Evolutionary conservation across 495 filamentous ascomycete genomes (phyloP), one percentile per base, ranked within the genome.

Genomic region (Poronia punctata): DNA sequence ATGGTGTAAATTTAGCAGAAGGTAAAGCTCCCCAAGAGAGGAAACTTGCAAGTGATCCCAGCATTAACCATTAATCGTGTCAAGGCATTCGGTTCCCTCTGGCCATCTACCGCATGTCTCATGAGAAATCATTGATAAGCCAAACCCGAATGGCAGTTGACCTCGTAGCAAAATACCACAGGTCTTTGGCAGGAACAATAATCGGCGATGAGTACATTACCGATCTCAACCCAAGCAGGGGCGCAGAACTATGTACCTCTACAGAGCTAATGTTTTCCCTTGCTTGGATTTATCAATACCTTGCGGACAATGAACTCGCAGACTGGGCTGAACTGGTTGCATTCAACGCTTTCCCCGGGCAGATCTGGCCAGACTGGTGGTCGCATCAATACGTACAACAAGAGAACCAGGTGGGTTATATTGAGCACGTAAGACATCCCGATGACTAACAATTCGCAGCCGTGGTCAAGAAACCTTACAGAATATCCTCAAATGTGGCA

Each of bases 301-400:
- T 68, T 7, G 67, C 59, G 12, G 69, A 72, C 28, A 61, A 64
- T 15, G 45, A 60, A 17, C 71, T 68, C 43, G 76, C 73, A 7
- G 76, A 79, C 43, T 53, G 60, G 17, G 61, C 63, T 7, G 77
- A 80, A 48, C 50, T 65, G 29, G 60, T 66, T 2, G 72, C 75
- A 4, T 81, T 74, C 51, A 80, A 80, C 37, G 67, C 71, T 5
- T 52, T 77, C 5, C 75, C 76, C 7, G 70, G 64, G 1, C 62
- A 62, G 31, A 35, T 75, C n/a, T 68, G 64, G 25, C 54, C 65
- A 9, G 67, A 78, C 47, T 76, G 74, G 68, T 80, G 77, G 74
- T 61, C 62, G 21, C 72, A 65, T 43, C 72, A 77, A 47, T 80
- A 80, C 46, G 62, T 80, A 22, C 49, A 57, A n/a, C 57, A 77